These are phyloP conservation scores for Fraxinus greggii DNA, from an alignment of 305 asterid species.

Conservation along the genomic window DNA sequence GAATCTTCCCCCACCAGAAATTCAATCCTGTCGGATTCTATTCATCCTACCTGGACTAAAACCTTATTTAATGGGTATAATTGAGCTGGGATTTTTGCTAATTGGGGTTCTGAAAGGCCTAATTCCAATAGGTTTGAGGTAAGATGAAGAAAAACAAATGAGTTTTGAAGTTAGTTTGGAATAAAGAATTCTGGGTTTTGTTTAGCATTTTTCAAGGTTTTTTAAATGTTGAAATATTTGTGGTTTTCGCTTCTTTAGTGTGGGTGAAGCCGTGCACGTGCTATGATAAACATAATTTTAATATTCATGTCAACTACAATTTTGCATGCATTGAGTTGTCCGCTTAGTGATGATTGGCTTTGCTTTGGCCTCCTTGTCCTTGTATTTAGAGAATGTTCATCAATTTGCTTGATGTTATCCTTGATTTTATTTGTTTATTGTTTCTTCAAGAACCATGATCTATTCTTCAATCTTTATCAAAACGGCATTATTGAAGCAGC, in stretches of 20 bases:
- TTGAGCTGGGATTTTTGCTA: constrained; percentile 8
- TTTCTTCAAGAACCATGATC: neutral
- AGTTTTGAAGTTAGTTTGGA: neutral
- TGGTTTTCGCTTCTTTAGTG: neutral
- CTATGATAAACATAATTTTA: neutral
- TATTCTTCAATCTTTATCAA: neutral
- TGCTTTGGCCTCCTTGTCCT: neutral
- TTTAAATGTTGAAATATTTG: neutral
- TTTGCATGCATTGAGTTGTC: neutral
- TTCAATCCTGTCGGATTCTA: constrained; percentile 39
- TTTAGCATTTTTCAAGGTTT: neutral
- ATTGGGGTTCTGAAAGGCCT: constrained; percentile 22
- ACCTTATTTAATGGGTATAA: constrained; percentile 2
- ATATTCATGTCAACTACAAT: neutral
- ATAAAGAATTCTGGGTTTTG: constrained; percentile 28
- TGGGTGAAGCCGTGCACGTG: neutral
- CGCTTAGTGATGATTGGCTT: neutral
- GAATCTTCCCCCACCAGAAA: constrained; percentile 76
- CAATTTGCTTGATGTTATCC: neutral
- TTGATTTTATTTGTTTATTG: neutral
- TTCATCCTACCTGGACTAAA: constrained; percentile 34
- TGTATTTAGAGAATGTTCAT: neutral
- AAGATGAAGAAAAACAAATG: constrained; percentile 10
- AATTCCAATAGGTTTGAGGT: constrained; percentile 5
- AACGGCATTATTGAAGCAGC: neutral